Percentiles rank a stretch among this genome's conserved stretches.
These are phyloP conservation scores for Solanum pennellii DNA, from an alignment of 257 asterid species.

Conservation along the genomic window DNA sequence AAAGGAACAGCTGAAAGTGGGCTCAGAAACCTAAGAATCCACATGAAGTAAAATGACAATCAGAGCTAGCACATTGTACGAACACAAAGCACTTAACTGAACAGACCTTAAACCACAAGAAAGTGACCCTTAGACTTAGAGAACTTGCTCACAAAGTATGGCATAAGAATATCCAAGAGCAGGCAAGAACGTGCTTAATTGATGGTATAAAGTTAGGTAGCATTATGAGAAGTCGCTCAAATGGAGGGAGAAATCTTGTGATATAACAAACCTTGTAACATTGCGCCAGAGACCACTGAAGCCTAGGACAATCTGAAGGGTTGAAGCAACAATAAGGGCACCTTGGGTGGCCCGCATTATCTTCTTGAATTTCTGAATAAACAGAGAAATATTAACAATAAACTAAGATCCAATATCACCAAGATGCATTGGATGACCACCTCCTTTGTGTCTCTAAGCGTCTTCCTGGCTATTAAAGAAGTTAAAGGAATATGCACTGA, in stretches of 20 bases:
- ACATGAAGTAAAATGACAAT: not conserved
- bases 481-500: not conserved
- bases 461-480: not conserved
- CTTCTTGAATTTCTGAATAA: conserved; percentile 25
- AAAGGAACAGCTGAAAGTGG: conserved; percentile 22
- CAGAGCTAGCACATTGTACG: not conserved
- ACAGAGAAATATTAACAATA: not conserved
- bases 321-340: conserved; percentile 26
- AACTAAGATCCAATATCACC: not conserved
- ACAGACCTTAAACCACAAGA: not conserved
- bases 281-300: conserved; percentile 37
- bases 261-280: conserved; percentile 18
- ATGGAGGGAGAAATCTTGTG: not conserved
- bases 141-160: not conserved
- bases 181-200: not conserved
- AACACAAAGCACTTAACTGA: not conserved
- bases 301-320: conserved; percentile 27
- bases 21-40: conserved; percentile 14
- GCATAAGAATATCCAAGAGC: not conserved
- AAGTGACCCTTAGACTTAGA: not conserved
- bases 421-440: not conserved
- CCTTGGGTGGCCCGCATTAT: conserved; percentile 33
- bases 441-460: not conserved
- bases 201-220: not conserved
- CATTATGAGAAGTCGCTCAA: not conserved